Base-by-base conservation (phyloP, 2,329 filamentous ascomycete genomes). In the Tolypocladium ophioglossoides region DNA sequence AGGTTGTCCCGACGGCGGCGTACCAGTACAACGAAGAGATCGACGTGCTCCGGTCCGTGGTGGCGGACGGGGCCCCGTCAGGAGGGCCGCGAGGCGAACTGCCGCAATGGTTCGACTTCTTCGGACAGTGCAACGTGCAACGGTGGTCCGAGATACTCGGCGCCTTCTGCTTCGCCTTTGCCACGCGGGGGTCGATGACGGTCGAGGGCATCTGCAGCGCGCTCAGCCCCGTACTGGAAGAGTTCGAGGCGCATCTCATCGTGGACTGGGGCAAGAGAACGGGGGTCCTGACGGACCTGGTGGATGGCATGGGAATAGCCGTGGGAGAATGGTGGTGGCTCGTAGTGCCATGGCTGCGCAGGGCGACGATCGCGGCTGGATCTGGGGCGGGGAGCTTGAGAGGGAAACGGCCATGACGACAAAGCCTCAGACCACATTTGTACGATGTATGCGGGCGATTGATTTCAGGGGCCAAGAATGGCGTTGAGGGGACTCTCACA, bases 81-180 rank as follows among this genome's bases (percentile, higher is more conserved):
- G 56, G 64, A 16, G 73, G 75, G 1, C 68, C 71, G 2, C 63
- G 62, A 5, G 73, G 74, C 12, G 78, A 80, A 44, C 72, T 89
- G 4, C 87, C 87, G 0, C 77, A 89, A 52, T 91, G 87, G 87
- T 79, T 82, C 52, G 84, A 86, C 65, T 83, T 91, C 56, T 81
- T 86, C 56, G 83, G 80, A 9, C 71, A 77, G 7, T 62, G 80
- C 0, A 77, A 88, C 56, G 66, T 66, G n/a, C 68, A 72, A 0
- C 77, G 83, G 53, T 91, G 87, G 85, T 76, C 79, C 53, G 78
- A 82, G 58, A 75, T 86, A 12, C 66, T 89, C 5, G 77, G 80
- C 5, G 78, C 83, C 6, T 75, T 89, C 2, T 72, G 83, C 37
- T 83, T 87, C 57, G 72, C 79, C 34, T 68, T 87, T 37, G 82